Evolutionary conservation across 208 protist genomes (phyloP).

Genomic region (Crithidia expoeki): DNA sequence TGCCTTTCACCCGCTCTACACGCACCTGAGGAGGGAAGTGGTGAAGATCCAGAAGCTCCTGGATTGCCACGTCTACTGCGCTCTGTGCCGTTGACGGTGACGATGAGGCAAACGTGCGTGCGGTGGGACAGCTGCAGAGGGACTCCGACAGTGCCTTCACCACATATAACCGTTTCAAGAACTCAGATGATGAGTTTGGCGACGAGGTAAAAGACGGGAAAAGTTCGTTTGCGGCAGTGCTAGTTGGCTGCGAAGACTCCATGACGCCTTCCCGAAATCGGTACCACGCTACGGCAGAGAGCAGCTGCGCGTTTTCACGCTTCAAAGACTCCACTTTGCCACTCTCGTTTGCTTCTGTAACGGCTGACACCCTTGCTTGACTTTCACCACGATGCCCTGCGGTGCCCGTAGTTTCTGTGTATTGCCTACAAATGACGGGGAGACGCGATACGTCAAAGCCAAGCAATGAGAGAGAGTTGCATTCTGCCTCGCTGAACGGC

Average conservation of each 20-base stretch:
- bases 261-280: not conserved
- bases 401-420: not conserved
- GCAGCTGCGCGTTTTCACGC: constrained; percentile 16
- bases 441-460: constrained; percentile 20
- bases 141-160: not conserved
- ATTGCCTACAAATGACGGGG: not conserved
- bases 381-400: not conserved
- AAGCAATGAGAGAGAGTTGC: not conserved
- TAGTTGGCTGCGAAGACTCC: not conserved
- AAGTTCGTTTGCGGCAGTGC: not conserved
- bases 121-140: not conserved
- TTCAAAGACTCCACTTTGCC: not conserved
- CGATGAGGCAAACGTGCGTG: not conserved
- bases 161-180: not conserved
- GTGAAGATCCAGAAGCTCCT: constrained; percentile 5
- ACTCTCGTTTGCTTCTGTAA: not conserved
- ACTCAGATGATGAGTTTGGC: not conserved
- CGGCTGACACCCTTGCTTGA: not conserved
- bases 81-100: not conserved
- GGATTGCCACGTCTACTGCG: constrained; percentile 25
- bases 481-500: constrained; percentile 19
- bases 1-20: constrained; percentile 6
- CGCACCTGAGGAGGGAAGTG: constrained; percentile 21
- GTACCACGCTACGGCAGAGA: constrained; percentile 23
- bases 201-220: not conserved